Base-by-base conservation (phyloP, 345 rosid species). In the Syzygium oleosum region DNA sequence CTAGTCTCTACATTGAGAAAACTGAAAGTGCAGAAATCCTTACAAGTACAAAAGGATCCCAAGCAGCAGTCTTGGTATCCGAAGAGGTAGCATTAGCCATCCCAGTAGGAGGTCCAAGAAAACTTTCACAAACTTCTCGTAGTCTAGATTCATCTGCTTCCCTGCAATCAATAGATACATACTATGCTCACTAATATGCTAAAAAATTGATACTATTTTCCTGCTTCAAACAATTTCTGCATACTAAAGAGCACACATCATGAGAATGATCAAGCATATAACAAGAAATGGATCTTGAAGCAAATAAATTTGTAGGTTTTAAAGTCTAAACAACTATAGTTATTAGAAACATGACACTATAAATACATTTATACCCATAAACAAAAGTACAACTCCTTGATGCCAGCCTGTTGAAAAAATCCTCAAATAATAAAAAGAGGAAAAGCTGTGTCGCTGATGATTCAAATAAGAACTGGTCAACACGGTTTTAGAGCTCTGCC, bases 31-130 rank as follows among this genome's bases (percentile, higher is more conserved):
- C 53, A 12, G 52, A 85, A 59, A 90, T 87, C 58, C 92, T 92
- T 94, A 98, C 99, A 84, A 98, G 96, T 54, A 98, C 96, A 90
- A 65, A 91, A 86, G 99, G 99, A 92, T 98, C 98, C 99, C 99
- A 97, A 73, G 95, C 92, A 73, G 91, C 90, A 88, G 90, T 91
- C 86, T 89, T 90, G 58, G 90, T 23, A 88, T 94, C 96, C 51
- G 92, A 90, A 85, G 94, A 85, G 85, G 92, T 52, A 34, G 95
- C 91, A 89, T 92, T 96, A 55, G 85, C 93, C 97, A 97, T 95
- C 87, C 99, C 98, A 89, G 95, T 94, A 21, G 99, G 99, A 86
- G 99, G 99, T 88, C 99, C 99, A 83, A 97, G 96, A 93, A 97
- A 98, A 91, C 94, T 94, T 92, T 98, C 99, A 65, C 96, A 97